A percentile compares a stretch with the other conserved stretches of the same genome.
Conservation (phyloP, 1,284 basidiomycete genomes). For the Lentinula novae-zelandiae region DNA sequence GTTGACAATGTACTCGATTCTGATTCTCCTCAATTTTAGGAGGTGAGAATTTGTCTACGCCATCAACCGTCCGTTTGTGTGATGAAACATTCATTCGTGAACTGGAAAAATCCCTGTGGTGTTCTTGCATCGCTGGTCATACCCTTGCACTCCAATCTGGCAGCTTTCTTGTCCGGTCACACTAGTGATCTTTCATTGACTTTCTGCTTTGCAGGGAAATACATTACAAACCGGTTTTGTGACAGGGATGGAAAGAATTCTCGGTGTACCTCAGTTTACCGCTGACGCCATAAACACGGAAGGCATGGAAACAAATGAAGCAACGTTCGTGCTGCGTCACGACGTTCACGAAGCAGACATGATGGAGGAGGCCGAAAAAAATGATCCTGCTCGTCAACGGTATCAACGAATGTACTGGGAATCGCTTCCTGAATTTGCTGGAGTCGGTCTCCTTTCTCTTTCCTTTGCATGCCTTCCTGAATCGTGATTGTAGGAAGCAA, state of each 20-base stretch:
- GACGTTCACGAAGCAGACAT: constrained; percentile 57
- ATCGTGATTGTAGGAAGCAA: constrained; percentile 43
- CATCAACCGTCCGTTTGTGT: constrained; percentile 14
- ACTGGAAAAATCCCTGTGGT: constrained; percentile 50
- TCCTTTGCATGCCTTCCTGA: neutral
- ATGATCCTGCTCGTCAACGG: constrained; percentile 54
- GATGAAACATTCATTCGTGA: constrained; percentile 71
- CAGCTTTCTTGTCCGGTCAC: constrained; percentile 12
- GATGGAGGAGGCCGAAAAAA: constrained; percentile 52
- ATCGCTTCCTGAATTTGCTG: constrained; percentile 56
- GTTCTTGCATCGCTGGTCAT: constrained; percentile 47
- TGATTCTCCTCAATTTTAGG: constrained; percentile 24
- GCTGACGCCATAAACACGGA: constrained; percentile 11
- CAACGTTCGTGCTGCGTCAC: constrained; percentile 22
- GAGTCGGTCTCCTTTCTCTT: constrained; percentile 37
- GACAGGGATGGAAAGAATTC: constrained; percentile 62
- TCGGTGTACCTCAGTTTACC: constrained; percentile 37
- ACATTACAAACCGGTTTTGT: constrained; percentile 65
- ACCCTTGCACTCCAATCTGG: constrained; percentile 70
- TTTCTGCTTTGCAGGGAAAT: constrained; percentile 39
- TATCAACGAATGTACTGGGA: constrained; percentile 77
- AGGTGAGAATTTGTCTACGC: constrained; percentile 44
- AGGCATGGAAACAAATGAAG: neutral
- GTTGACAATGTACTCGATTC: constrained; percentile 16
- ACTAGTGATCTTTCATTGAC: constrained; percentile 11